These are phyloP conservation scores for Smallanthus sonchifolius DNA, from an alignment of 129 eudicot species.

Conservation along the genomic window DNA sequence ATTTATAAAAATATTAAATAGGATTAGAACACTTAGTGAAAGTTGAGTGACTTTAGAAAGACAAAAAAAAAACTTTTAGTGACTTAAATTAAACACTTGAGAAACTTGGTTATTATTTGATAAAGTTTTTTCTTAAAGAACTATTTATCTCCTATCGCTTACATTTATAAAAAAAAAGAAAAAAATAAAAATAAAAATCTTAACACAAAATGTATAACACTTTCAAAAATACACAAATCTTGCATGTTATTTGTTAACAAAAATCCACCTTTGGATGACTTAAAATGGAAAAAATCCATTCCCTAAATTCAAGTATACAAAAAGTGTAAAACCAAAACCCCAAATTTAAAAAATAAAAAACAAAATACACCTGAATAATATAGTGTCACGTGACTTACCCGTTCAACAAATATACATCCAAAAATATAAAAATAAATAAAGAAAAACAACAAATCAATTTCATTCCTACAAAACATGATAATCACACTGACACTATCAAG, in stretches of 20 bases:
- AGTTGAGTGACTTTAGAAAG: no score
- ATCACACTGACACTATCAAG: not conserved
- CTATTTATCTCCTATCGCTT: no score
- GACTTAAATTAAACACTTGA: no score
- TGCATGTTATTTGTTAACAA: not conserved
- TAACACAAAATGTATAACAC: not conserved
- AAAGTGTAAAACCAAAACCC: slow-evolving; percentile 1
- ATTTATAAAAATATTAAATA: no score
- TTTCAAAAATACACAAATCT: not conserved
- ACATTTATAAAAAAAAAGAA: no score
- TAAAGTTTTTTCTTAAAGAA: no score
- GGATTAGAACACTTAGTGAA: no score
- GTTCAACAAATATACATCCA: slow-evolving; percentile 12
- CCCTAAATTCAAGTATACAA: not conserved
- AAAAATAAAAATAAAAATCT: not conserved
- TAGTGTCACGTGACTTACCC: slow-evolving; percentile 12
- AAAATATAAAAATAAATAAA: not conserved
- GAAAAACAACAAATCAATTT: slow-evolving; percentile 1
- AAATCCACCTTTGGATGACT: not conserved
- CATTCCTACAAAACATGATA: slow-evolving; percentile 7
- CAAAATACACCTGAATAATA: not conserved
- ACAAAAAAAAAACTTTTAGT: no score
- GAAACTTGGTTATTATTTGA: no score
- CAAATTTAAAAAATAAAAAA: not conserved
- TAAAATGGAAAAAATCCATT: not conserved